Evolutionary conservation across 179 eudicot species (phyloP).

Genomic region (Silene coronaria): DNA sequence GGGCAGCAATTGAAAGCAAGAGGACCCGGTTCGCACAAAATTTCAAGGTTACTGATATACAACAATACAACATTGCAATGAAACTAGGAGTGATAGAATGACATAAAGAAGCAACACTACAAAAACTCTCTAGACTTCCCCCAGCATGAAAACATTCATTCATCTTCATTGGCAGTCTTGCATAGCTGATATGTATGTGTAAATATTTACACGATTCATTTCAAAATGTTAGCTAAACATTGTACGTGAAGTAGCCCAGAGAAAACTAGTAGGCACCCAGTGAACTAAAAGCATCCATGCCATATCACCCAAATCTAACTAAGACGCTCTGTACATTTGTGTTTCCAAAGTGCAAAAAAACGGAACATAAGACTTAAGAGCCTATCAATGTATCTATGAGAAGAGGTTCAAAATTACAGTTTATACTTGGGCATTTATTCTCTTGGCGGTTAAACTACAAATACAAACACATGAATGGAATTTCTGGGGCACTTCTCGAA

Average conservation of each 20-base stretch:
- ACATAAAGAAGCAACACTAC: not conserved
- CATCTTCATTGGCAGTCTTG: not conserved
- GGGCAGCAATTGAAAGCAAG: not conserved
- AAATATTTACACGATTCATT: not conserved
- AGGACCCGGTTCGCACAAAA: not conserved
- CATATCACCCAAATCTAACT: not conserved
- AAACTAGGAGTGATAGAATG: not conserved
- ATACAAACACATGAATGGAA: not conserved
- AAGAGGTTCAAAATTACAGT: not conserved
- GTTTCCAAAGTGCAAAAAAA: not conserved
- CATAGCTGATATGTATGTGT: not conserved
- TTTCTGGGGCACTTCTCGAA: not conserved
- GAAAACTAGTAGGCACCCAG: not conserved
- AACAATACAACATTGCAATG: not conserved
- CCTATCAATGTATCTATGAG: not conserved
- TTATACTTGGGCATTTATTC: not conserved
- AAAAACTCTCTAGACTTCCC: not conserved
- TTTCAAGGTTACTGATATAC: not conserved
- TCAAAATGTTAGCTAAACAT: not conserved
- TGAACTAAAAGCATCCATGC: not conserved
- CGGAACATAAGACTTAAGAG: not conserved
- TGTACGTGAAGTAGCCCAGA: not conserved
- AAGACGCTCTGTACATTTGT: not conserved
- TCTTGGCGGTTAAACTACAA: not conserved
- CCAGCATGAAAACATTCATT: not conserved